Conservation (phyloP, 805 yeast species). For the Candida maesae region DNA sequence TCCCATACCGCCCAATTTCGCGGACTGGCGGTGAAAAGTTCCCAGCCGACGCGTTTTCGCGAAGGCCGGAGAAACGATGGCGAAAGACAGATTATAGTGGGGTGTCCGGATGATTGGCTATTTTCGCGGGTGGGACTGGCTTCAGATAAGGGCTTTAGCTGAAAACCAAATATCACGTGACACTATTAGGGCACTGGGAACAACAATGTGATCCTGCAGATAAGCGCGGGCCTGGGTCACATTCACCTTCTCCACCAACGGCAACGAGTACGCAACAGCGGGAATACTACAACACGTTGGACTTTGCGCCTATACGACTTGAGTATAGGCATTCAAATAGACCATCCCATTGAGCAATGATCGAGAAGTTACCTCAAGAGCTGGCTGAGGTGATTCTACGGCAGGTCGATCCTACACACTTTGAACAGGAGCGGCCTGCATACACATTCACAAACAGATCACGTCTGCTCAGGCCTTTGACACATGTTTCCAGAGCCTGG, state of each 20-base stretch:
- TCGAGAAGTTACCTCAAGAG: constrained; percentile 16
- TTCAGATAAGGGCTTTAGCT: constrained; percentile 4
- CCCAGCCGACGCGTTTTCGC: not conserved
- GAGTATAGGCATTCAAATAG: no score
- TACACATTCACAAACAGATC: constrained; percentile 13
- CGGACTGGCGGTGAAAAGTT: constrained; percentile 4
- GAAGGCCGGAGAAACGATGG: not conserved
- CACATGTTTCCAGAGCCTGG: constrained; percentile 12
- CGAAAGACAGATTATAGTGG: constrained; percentile 5
- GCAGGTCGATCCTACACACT: constrained; percentile 1
- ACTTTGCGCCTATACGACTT: no score
- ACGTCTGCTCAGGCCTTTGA: constrained; percentile 3
- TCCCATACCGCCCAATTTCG: constrained; percentile 12
- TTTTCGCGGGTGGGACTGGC: not conserved
- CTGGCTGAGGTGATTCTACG: constrained; percentile 5
- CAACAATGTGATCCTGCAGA: not conserved
- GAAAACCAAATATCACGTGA: constrained; percentile 9
- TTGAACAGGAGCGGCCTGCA: constrained; percentile 7
- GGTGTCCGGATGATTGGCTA: constrained; percentile 5
- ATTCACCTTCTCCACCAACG: no score
- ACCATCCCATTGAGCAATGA: constrained; percentile 3
- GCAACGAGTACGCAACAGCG: no score
- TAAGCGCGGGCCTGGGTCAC: not conserved
- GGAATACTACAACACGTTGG: no score
- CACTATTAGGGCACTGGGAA: constrained; percentile 1